Evolutionary conservation across 768 basidiomycete genomes (phyloP).

Genomic region (Saitozyma sp.): DNA sequence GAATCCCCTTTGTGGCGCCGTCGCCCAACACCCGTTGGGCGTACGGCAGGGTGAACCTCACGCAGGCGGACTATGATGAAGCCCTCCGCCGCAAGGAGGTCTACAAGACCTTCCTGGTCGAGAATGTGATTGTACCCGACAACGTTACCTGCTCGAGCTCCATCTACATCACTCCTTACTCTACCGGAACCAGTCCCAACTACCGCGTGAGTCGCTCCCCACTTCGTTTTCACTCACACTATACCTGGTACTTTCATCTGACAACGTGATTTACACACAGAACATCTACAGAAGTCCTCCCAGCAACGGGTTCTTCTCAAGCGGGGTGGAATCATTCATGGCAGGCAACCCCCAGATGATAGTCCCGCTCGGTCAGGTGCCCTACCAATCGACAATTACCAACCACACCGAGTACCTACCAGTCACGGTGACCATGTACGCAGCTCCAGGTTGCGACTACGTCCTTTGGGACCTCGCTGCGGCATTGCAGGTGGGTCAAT

Average conservation of each 20-base stretch:
- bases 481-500: conserved; percentile 35
- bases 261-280: no score
- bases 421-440: conserved; percentile 36
- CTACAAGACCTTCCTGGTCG: conserved; percentile 32
- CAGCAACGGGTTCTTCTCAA: no score
- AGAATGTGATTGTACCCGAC: conserved; percentile 19
- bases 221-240: no score
- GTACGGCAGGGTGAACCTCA: conserved; percentile 21
- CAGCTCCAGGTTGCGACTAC: conserved; percentile 42
- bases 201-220: conserved; percentile 34
- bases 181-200: conserved; percentile 17
- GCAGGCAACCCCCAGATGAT: conserved; percentile 35
- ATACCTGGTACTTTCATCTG: no score
- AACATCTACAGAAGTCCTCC: no score
- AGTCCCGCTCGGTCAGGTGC: conserved; percentile 35
- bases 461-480: conserved; percentile 40
- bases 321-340: no score
- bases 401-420: conserved; percentile 42
- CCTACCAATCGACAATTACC: conserved; percentile 38
- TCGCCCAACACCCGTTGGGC: conserved; percentile 32
- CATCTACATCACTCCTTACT: conserved; percentile 22
- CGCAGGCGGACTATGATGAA: conserved; percentile 19
- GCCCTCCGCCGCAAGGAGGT: conserved; percentile 24
- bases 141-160: conserved; percentile 34
- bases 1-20: conserved; percentile 34